phyloP scores from a whole-genome alignment of 108 stramenopile genomes.

The Parietichytrium sp. region DNA sequence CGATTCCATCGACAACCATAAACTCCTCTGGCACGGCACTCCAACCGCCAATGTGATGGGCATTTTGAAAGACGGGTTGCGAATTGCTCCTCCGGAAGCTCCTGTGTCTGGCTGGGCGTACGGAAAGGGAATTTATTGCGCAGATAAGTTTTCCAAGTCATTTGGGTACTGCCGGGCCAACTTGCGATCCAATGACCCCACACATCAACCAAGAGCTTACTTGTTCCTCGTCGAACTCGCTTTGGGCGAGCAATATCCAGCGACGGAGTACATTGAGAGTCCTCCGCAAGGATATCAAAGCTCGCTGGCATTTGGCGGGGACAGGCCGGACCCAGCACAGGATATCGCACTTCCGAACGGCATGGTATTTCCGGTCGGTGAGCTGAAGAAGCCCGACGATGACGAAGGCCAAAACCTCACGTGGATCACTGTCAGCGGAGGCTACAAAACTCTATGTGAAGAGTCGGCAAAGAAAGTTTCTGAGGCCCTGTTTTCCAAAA shows the following conservation, averaged over 20 bases:
- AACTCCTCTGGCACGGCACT: constrained; percentile 36
- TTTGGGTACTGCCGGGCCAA: not conserved
- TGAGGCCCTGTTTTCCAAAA: not conserved
- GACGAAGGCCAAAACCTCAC: not conserved
- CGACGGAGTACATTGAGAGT: not conserved
- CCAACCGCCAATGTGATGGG: not conserved
- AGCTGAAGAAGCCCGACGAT: not conserved
- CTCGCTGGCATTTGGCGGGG: not conserved
- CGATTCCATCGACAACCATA: constrained; percentile 19
- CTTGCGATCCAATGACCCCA: not conserved
- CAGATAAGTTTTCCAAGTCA: not conserved
- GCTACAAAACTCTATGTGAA: not conserved
- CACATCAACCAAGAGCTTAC: no score
- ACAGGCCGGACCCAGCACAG: not conserved
- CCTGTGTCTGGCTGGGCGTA: not conserved
- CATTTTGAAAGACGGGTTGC: not conserved
- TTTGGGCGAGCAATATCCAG: not conserved
- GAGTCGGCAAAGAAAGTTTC: not conserved
- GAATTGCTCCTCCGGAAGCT: not conserved
- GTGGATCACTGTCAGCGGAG: not conserved
- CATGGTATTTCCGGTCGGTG: not conserved
- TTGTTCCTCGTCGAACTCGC: constrained; percentile 1
- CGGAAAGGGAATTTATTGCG: not conserved
- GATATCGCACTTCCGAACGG: not conserved
- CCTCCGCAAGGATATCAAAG: not conserved